phyloP scores from a whole-genome alignment of 768 basidiomycete species.

The Lentinula boryana region DNA sequence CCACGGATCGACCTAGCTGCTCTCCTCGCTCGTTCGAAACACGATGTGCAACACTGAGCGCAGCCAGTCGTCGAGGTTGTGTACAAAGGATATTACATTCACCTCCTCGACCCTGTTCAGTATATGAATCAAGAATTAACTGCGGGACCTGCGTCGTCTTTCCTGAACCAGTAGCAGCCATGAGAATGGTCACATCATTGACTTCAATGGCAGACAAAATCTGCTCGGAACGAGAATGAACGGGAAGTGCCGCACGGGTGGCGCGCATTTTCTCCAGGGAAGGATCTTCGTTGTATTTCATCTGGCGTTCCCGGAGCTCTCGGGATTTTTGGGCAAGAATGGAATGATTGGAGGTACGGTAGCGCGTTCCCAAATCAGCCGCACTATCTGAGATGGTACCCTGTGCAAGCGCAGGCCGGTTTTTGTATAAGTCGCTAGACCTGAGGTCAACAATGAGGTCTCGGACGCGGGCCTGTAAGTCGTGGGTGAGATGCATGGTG shows the following conservation, averaged over 20 bases:
- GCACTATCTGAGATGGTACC: conserved; percentile 6
- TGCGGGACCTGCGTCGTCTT: conserved; percentile 97
- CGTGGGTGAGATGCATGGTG: conserved; percentile 54
- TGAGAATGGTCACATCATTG: conserved; percentile 83
- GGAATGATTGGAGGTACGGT: conserved; percentile 20
- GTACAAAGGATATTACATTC: conserved; percentile 89
- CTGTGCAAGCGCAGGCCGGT: conserved; percentile 39
- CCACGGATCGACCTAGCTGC: conserved; percentile 61
- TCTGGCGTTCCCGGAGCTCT: conserved; percentile 44
- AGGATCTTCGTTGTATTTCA: conserved; percentile 58
- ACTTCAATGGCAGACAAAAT: conserved; percentile 63
- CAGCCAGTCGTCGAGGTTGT: conserved; percentile 87
- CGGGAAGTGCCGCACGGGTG: conserved; percentile 65
- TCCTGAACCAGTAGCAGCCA: conserved; percentile 88
- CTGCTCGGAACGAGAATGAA: conserved; percentile 60
- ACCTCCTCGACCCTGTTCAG: conserved; percentile 72
- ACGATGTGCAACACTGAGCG: conserved; percentile 86
- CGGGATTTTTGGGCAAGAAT: conserved; percentile 48
- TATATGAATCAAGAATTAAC: conserved; percentile 80
- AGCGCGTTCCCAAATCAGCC: conserved; percentile 17
- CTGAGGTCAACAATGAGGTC: conserved; percentile 66
- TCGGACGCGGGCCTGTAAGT: conserved; percentile 62
- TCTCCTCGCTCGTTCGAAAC: conserved; percentile 87
- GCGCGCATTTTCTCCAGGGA: conserved; percentile 58
- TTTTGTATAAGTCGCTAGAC: conserved; percentile 58